Percentiles rank a stretch among this genome's conserved stretches.
These are phyloP conservation scores for Raffaelea albimanens DNA, from an alignment of 2,329 filamentous ascomycete species.

Conservation along the genomic window DNA sequence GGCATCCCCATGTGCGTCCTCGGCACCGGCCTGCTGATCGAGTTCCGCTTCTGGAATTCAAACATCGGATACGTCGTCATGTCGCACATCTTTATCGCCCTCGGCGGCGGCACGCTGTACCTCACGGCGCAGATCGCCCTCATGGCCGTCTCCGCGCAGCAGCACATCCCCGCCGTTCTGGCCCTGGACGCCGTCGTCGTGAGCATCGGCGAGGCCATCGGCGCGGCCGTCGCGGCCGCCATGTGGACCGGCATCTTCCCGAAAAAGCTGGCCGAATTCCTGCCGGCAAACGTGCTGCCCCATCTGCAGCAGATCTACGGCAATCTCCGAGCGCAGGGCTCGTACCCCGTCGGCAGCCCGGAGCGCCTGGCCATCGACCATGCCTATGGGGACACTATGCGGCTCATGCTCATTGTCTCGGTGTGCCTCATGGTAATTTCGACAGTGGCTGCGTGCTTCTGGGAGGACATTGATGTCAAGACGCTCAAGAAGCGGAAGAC, in stretches of 20 bases:
- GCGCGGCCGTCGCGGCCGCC: constrained; percentile 46
- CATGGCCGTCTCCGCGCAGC: constrained; percentile 46
- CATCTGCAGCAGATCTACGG: constrained; percentile 39
- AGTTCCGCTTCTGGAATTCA: constrained; percentile 40
- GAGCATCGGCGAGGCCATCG: constrained; percentile 49
- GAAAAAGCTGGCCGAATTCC: constrained; percentile 33
- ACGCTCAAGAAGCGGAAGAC: background rate
- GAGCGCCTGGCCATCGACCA: constrained; percentile 42
- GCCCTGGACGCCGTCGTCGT: constrained; percentile 31
- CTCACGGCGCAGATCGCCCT: constrained; percentile 49
- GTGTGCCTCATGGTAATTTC: constrained; percentile 19
- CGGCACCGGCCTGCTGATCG: constrained; percentile 43
- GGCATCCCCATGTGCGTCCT: constrained; percentile 44
- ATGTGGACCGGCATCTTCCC: constrained; percentile 36
- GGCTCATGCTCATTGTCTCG: constrained; percentile 35
- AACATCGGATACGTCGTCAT: constrained; percentile 43
- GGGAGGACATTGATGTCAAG: constrained; percentile 4
- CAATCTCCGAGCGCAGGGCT: constrained; percentile 37
- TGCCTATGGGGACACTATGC: constrained; percentile 44
- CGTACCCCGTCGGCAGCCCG: constrained; percentile 37
- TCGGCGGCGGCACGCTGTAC: constrained; percentile 46
- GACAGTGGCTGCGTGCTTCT: constrained; percentile 2
- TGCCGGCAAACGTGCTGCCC: constrained; percentile 30
- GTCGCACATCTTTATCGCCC: constrained; percentile 44
- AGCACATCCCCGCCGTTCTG: constrained; percentile 15